These are phyloP conservation scores for Corymbia citriodora DNA, from an alignment of 441 rosid genomes.

Conservation along the genomic window DNA sequence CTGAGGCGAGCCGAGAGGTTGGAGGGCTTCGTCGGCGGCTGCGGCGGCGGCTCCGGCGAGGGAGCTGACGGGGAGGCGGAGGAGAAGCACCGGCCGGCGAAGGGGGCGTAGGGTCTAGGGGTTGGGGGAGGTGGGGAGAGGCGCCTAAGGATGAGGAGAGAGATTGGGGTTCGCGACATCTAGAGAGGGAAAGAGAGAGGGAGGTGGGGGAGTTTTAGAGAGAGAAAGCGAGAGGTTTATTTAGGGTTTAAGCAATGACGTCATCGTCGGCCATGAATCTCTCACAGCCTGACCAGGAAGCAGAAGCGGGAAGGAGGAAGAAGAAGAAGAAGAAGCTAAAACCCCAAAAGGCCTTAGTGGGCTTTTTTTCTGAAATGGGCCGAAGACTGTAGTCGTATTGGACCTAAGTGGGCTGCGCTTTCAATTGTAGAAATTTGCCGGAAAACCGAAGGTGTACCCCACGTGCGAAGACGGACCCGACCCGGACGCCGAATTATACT, in stretches of 20 bases:
- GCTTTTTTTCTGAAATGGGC: not conserved
- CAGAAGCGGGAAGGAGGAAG: not conserved
- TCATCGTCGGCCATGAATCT: not conserved
- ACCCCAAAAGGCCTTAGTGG: not conserved
- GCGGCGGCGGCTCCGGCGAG: constrained; percentile 20
- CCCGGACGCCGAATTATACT: accelerated
- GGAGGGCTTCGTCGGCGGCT: constrained; percentile 26
- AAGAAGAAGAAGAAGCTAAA: not conserved
- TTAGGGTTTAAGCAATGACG: not conserved
- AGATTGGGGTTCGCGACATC: constrained; percentile 41
- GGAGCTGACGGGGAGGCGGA: constrained; percentile 25
- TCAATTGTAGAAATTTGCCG: not conserved
- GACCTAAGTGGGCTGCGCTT: not conserved
- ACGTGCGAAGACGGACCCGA: not conserved
- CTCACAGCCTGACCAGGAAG: not conserved
- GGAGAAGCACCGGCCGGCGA: constrained; percentile 15
- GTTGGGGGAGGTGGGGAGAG: constrained; percentile 6
- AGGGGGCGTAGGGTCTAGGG: constrained; percentile 12
- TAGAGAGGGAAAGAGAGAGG: not conserved
- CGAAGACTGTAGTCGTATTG: not conserved
- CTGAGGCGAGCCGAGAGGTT: constrained; percentile 84
- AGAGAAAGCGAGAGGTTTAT: not conserved
- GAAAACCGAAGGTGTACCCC: accelerated
- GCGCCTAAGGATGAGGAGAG: constrained; percentile 53
- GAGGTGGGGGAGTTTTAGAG: not conserved